These are phyloP conservation scores for Cryoendolithus antarcticus DNA, from an alignment of 2,329 filamentous ascomycete genomes.

Conservation along the genomic window DNA sequence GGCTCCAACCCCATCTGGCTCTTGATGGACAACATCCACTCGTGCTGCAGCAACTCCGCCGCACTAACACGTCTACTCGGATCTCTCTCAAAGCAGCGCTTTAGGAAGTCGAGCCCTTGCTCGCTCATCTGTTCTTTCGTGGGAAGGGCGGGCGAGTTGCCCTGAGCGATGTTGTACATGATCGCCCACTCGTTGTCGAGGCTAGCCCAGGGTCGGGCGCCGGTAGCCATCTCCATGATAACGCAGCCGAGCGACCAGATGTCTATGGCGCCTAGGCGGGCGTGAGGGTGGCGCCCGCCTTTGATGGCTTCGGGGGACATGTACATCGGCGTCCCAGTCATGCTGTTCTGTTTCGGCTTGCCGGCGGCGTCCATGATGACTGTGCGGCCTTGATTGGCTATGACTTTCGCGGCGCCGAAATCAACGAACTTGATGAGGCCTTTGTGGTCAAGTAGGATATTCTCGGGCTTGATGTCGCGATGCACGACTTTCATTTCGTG, in stretches of 20 bases:
- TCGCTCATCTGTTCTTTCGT: slow-evolving; percentile 70
- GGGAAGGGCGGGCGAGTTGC: slow-evolving; percentile 81
- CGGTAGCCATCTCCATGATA: slow-evolving; percentile 94
- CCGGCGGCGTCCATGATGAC: slow-evolving; percentile 44
- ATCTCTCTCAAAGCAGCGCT: slow-evolving; percentile 75
- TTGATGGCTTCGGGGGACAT: slow-evolving; percentile 99
- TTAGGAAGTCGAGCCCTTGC: slow-evolving; percentile 76
- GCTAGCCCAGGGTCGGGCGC: slow-evolving; percentile 83
- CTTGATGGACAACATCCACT: slow-evolving; percentile 56
- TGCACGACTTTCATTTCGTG: slow-evolving; percentile 88
- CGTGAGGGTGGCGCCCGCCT: slow-evolving; percentile 60
- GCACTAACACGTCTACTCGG: slow-evolving; percentile 68
- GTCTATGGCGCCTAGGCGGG: slow-evolving; percentile 77
- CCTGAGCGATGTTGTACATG: slow-evolving; percentile 99
- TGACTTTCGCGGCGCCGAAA: slow-evolving; percentile 94
- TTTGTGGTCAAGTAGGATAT: slow-evolving; percentile 92
- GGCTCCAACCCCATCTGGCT: slow-evolving; percentile 36
- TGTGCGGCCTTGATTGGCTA: slow-evolving; percentile 85
- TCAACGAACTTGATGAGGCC: slow-evolving; percentile 99
- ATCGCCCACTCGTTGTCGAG: slow-evolving; percentile 99
- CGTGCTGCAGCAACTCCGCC: slow-evolving; percentile 81
- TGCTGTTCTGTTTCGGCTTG: slow-evolving; percentile 56
- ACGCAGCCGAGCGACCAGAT: slow-evolving; percentile 96
- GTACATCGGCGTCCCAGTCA: slow-evolving; percentile 99
- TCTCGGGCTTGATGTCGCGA: slow-evolving; percentile 94